Percentiles rank a stretch among this genome's conserved stretches.
phyloP scores from a whole-genome alignment of 148 eudicot genomes.

The Spergularia marina region DNA sequence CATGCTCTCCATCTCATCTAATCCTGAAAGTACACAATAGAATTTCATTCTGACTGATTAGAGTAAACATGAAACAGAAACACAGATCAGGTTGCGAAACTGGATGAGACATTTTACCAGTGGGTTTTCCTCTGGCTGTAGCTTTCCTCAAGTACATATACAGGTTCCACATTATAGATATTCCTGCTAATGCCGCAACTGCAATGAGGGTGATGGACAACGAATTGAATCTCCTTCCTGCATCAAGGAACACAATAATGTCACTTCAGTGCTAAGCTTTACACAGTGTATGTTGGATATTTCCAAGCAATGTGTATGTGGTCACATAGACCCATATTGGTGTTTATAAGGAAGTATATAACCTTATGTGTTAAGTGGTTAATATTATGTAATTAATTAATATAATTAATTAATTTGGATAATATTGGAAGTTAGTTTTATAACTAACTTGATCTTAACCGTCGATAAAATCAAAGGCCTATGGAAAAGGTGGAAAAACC shows the following conservation, averaged over 20 bases:
- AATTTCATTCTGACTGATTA: background rate
- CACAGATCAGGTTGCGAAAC: no score
- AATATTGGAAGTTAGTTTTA: no score
- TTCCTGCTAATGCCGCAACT: slow-evolving; percentile 20
- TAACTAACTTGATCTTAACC: no score
- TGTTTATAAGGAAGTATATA: no score
- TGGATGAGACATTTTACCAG: slow-evolving; percentile 15
- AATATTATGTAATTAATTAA: no score
- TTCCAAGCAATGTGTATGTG: no score
- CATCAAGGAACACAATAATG: background rate
- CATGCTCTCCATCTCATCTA: slow-evolving; percentile 28
- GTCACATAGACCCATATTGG: no score
- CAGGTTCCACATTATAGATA: slow-evolving; percentile 15
- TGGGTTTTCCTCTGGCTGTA: slow-evolving; percentile 27
- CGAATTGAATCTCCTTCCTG: slow-evolving; percentile 10
- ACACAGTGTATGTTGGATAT: background rate
- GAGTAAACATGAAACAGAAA: no score
- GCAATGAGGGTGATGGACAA: background rate
- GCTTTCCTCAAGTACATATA: slow-evolving; percentile 19
- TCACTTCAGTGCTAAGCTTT: background rate
- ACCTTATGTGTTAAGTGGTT: no score
- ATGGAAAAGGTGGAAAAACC: no score
- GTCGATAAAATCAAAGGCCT: no score
- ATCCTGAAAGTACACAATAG: slow-evolving; percentile 11
- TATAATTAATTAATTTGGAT: no score